phyloP scores from a whole-genome alignment of 495 filamentous ascomycete species.

The Xylaria acuta region DNA sequence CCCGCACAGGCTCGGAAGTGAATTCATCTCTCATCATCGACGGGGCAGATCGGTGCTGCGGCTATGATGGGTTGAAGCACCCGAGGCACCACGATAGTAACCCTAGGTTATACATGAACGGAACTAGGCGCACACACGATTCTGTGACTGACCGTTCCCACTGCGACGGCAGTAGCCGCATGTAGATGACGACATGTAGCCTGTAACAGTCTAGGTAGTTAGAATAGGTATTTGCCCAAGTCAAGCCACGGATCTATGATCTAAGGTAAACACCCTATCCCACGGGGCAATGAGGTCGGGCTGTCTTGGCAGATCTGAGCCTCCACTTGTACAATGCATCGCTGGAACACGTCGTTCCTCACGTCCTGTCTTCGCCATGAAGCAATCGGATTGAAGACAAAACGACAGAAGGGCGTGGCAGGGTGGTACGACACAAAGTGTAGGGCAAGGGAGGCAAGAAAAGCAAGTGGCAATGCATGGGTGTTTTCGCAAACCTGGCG shows the following conservation, averaged over 20 bases:
- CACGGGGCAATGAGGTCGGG: not conserved
- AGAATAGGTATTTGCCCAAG: not conserved
- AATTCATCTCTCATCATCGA: not conserved
- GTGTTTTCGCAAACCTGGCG: slow-evolving; percentile 9
- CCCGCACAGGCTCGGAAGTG: not conserved
- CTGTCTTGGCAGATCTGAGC: slow-evolving; percentile 12
- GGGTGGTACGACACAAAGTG: slow-evolving; percentile 11
- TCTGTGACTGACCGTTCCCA: slow-evolving; percentile 50
- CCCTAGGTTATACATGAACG: slow-evolving; percentile 19
- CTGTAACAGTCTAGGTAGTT: slow-evolving; percentile 38
- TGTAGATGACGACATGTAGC: slow-evolving; percentile 54
- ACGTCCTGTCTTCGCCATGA: not conserved
- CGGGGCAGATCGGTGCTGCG: not conserved
- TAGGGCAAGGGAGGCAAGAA: slow-evolving; percentile 10
- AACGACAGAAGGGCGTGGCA: not conserved
- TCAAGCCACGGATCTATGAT: slow-evolving; percentile 4
- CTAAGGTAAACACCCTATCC: not conserved
- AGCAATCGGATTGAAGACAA: slow-evolving; percentile 2
- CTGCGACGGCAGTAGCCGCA: slow-evolving; percentile 60
- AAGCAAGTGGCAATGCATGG: slow-evolving; percentile 20
- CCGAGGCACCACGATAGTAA: slow-evolving; percentile 14
- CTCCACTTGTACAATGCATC: slow-evolving; percentile 2
- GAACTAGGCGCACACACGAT: slow-evolving; percentile 41
- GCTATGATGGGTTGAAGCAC: slow-evolving; percentile 28
- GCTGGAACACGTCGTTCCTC: not conserved